phyloP scores from a whole-genome alignment of 2,329 filamentous ascomycete genomes.

The Aotearoamyces nothofagi region DNA sequence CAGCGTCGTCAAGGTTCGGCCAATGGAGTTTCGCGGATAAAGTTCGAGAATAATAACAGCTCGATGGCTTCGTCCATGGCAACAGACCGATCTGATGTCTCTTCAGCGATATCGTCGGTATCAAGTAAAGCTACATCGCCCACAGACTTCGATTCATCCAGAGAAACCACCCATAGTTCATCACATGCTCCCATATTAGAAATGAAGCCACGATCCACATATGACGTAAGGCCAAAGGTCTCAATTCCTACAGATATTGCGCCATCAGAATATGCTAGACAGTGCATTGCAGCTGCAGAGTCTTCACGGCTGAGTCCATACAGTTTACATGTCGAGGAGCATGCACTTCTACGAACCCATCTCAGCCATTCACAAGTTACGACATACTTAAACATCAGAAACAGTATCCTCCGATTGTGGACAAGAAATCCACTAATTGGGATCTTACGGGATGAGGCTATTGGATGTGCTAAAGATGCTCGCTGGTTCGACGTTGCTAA shows the following conservation, averaged over 20 bases:
- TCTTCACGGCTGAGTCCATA: constrained; percentile 83
- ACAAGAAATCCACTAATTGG: constrained; percentile 69
- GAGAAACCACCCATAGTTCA: constrained; percentile 10
- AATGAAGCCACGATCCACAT: constrained; percentile 23
- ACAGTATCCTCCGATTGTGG: constrained; percentile 86
- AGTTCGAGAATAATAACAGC: constrained; percentile 19
- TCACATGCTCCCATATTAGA: constrained; percentile 8
- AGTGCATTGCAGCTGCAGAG: constrained; percentile 82
- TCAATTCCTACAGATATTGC: constrained; percentile 69
- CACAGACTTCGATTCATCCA: constrained; percentile 28
- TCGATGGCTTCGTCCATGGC: constrained; percentile 37
- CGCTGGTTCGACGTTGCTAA: constrained; percentile 83
- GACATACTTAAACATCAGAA: constrained; percentile 89
- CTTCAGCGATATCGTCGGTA: constrained; percentile 34
- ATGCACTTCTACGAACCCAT: constrained; percentile 62
- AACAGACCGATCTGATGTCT: constrained; percentile 31
- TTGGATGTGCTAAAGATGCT: constrained; percentile 75
- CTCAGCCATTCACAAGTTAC: constrained; percentile 84
- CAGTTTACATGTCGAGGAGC: constrained; percentile 72
- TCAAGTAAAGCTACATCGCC: constrained; percentile 53
- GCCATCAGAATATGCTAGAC: constrained; percentile 67
- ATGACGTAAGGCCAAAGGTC: constrained; percentile 56
- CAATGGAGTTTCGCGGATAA: constrained; percentile 8
- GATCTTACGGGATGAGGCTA: constrained; percentile 71
- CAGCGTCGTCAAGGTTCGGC: constrained; percentile 2